Conservation (phyloP, 139 green algal species). For the Zygnema circumcarinatum region DNA sequence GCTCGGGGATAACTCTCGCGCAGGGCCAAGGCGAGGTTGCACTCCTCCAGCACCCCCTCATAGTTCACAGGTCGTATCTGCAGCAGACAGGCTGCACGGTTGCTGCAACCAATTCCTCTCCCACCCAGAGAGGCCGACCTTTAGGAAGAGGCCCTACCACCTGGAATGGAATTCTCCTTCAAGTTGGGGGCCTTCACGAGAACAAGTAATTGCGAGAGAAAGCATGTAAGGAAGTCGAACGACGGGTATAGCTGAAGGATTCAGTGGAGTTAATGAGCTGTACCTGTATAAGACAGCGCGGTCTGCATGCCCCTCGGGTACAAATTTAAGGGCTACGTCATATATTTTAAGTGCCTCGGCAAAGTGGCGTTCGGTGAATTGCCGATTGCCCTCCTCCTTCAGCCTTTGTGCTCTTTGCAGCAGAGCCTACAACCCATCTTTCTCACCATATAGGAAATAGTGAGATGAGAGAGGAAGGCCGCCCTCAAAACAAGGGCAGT, state of each 20-base stretch:
- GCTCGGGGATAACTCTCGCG: conserved; percentile 5
- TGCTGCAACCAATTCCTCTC: conserved; percentile 16
- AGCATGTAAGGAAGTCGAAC: background rate
- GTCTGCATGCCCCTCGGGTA: conserved; percentile 26
- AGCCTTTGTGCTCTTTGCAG: conserved; percentile 39
- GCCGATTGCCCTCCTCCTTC: conserved; percentile 55
- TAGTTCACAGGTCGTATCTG: conserved; percentile 39
- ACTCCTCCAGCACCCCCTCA: conserved; percentile 30
- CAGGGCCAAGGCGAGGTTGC: conserved; percentile 6
- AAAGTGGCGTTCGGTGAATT: conserved; percentile 30
- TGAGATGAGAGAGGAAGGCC: no score
- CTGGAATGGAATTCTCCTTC: background rate
- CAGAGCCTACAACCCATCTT: conserved; percentile 2
- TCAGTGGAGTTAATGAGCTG: background rate
- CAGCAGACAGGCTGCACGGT: conserved; percentile 52
- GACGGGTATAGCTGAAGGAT: background rate
- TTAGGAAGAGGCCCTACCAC: background rate
- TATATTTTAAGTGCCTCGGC: conserved; percentile 33
- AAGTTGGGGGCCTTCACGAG: background rate
- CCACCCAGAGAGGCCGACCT: background rate
- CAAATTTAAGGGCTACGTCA: conserved; percentile 24
- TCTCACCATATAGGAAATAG: no score
- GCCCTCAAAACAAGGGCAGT: no score
- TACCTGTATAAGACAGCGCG: conserved; percentile 49
- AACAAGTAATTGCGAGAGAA: background rate